A percentile compares a stretch with the other conserved stretches of the same genome.
Evolutionary conservation across 805 yeast species (phyloP).

Genomic region (Barnettozyma wickerhamii): DNA sequence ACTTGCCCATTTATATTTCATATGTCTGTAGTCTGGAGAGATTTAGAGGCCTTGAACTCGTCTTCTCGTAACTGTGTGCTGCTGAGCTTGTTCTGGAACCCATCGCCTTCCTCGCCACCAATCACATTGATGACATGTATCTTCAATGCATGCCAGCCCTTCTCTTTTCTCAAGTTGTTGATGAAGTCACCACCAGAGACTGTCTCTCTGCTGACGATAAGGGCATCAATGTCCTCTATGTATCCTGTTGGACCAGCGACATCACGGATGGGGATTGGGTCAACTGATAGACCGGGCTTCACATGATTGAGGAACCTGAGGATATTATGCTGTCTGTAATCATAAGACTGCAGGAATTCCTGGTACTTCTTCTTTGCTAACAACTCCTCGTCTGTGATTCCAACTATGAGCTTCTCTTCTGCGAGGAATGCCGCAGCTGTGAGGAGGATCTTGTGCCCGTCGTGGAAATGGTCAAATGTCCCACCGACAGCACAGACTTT

Average conservation of each 20-base stretch:
- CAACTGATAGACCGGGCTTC: conserved; percentile 42
- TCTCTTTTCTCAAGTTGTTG: conserved; percentile 57
- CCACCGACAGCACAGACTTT: conserved; percentile 77
- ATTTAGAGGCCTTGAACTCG: conserved; percentile 13
- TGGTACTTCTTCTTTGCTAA: conserved; percentile 71
- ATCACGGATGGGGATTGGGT: conserved; percentile 67
- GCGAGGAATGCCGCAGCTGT: conserved; percentile 68
- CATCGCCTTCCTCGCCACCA: conserved; percentile 54
- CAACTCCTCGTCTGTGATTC: conserved; percentile 75
- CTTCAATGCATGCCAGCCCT: conserved; percentile 47
- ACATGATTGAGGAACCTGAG: conserved; percentile 43
- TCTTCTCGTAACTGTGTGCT: conserved; percentile 70
- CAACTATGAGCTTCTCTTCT: conserved; percentile 56
- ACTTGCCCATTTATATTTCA: not conserved
- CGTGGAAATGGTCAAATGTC: conserved; percentile 94
- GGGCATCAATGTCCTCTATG: conserved; percentile 66
- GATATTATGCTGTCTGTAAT: conserved; percentile 44
- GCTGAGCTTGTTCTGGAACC: conserved; percentile 73
- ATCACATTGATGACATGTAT: conserved; percentile 57
- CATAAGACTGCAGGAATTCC: conserved; percentile 58
- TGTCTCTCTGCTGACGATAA: conserved; percentile 81
- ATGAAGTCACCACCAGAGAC: conserved; percentile 67
- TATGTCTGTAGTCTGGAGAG: not conserved
- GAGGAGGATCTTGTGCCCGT: conserved; percentile 86
- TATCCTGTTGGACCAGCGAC: conserved; percentile 93